Conservation (phyloP, 306 rosid genomes). For the Canavalia ensiformis region DNA sequence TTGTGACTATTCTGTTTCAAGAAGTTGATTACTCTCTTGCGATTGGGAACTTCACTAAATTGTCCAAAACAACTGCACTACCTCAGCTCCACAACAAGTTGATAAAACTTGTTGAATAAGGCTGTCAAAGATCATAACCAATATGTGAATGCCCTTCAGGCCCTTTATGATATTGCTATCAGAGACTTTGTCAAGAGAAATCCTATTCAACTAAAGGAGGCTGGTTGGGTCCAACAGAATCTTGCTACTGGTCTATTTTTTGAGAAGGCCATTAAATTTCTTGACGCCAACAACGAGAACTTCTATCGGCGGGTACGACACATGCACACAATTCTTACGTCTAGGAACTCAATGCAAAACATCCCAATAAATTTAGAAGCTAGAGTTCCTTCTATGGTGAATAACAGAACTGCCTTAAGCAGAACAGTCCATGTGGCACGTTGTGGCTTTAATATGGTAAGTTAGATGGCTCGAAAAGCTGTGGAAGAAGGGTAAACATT, state of each 20-base stretch:
- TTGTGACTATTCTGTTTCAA: constrained; percentile 79
- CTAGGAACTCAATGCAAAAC: constrained; percentile 91
- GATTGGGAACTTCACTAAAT: constrained; percentile 80
- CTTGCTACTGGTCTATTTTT: constrained; percentile 74
- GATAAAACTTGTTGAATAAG: constrained; percentile 79
- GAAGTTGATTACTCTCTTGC: constrained; percentile 89
- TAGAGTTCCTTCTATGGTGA: constrained; percentile 39
- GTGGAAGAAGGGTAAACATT: no score
- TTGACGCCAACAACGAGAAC: constrained; percentile 65
- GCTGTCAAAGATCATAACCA: constrained; percentile 66
- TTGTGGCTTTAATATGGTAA: no score
- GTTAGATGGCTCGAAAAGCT: no score
- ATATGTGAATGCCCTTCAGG: constrained; percentile 87
- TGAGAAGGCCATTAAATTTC: constrained; percentile 75
- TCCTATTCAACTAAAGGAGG: constrained; percentile 71
- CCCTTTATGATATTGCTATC: constrained; percentile 84
- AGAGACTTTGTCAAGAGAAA: constrained; percentile 83
- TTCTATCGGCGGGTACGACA: constrained; percentile 89
- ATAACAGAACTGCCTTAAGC: no score
- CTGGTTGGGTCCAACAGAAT: constrained; percentile 80
- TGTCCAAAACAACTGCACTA: constrained; percentile 78
- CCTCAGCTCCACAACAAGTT: constrained; percentile 81
- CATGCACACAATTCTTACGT: constrained; percentile 83
- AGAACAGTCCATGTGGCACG: no score
- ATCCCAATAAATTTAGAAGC: constrained; percentile 96